Conservation (phyloP, 805 yeast species). For the Yarrowia keelungensis region DNA sequence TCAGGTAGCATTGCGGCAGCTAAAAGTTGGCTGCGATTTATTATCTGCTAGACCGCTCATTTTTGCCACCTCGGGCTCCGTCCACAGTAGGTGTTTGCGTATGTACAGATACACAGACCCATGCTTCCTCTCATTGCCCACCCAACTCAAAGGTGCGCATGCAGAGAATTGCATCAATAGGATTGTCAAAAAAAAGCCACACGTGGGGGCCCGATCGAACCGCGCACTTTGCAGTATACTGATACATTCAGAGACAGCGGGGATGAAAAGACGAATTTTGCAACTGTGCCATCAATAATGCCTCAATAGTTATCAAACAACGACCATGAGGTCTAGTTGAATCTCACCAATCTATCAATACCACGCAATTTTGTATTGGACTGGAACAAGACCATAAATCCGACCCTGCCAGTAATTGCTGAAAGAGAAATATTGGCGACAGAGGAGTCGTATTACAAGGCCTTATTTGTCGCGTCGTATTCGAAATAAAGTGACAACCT, state of each 20-base stretch:
- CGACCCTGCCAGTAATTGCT: slow-evolving; percentile 1
- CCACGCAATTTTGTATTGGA: background rate
- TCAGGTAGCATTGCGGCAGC: background rate
- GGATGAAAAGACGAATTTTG: background rate
- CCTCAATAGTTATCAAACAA: background rate
- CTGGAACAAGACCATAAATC: background rate
- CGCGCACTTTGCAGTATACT: background rate
- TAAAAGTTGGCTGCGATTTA: too few relatives aligned
- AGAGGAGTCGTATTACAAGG: slow-evolving; percentile 17
- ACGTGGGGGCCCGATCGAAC: slow-evolving; percentile 26
- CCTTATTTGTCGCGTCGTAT: slow-evolving; percentile 16
- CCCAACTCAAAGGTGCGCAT: slow-evolving; percentile 29
- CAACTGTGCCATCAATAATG: background rate
- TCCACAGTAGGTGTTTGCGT: background rate
- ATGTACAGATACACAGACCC: background rate
- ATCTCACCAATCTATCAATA: background rate
- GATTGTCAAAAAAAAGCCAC: slow-evolving; percentile 33
- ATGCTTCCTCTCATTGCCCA: slow-evolving; percentile 26
- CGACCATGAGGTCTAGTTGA: background rate
- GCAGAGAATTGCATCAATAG: slow-evolving; percentile 27
- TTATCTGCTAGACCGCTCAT: background rate
- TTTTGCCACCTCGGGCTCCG: slow-evolving; percentile 5
- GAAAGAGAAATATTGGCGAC: slow-evolving; percentile 5
- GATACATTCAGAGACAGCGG: background rate
- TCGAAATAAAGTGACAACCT: slow-evolving; percentile 19